These are phyloP conservation scores for Ceratocystis eucalypticola DNA, from an alignment of 2,329 filamentous ascomycete genomes.

Conservation along the genomic window DNA sequence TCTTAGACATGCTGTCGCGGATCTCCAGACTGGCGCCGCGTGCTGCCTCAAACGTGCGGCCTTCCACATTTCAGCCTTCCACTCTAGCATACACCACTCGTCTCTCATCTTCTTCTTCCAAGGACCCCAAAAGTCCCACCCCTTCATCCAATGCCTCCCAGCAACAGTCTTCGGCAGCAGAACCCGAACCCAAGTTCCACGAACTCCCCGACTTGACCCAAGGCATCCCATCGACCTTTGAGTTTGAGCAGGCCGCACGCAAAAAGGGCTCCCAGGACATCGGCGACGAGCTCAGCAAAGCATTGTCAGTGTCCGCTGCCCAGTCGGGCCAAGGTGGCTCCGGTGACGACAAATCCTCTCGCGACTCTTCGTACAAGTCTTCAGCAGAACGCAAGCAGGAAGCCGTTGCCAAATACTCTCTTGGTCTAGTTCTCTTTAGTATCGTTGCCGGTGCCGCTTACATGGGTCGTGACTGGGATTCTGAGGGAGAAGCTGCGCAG, in stretches of 20 bases:
- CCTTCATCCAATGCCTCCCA: slow-evolving; percentile 4
- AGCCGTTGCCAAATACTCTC: slow-evolving; percentile 61
- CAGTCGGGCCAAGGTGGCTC: slow-evolving; percentile 22
- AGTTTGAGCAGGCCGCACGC: slow-evolving; percentile 48
- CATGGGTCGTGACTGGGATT: slow-evolving; percentile 79
- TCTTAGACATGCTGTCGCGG: slow-evolving; percentile 5
- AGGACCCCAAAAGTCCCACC: not conserved
- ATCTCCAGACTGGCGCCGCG: slow-evolving; percentile 9
- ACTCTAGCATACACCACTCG: slow-evolving; percentile 4
- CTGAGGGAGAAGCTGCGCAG: slow-evolving; percentile 56
- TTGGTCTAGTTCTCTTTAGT: slow-evolving; percentile 45
- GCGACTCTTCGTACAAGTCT: slow-evolving; percentile 73
- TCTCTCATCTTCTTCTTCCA: not conserved
- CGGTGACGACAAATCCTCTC: slow-evolving; percentile 42
- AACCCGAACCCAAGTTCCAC: slow-evolving; percentile 33
- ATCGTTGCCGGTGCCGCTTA: slow-evolving; percentile 51
- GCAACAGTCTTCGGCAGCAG: slow-evolving; percentile 5
- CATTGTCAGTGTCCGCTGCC: slow-evolving; percentile 27
- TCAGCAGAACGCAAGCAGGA: slow-evolving; percentile 75
- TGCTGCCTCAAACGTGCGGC: slow-evolving; percentile 19
- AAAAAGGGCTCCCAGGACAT: slow-evolving; percentile 9
- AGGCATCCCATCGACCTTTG: slow-evolving; percentile 83
- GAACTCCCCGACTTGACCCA: slow-evolving; percentile 84
- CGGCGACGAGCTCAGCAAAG: slow-evolving; percentile 27
- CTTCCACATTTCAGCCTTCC: slow-evolving; percentile 19